phyloP scores from a whole-genome alignment of 441 rosid species.

The Aleurites moluccanus region DNA sequence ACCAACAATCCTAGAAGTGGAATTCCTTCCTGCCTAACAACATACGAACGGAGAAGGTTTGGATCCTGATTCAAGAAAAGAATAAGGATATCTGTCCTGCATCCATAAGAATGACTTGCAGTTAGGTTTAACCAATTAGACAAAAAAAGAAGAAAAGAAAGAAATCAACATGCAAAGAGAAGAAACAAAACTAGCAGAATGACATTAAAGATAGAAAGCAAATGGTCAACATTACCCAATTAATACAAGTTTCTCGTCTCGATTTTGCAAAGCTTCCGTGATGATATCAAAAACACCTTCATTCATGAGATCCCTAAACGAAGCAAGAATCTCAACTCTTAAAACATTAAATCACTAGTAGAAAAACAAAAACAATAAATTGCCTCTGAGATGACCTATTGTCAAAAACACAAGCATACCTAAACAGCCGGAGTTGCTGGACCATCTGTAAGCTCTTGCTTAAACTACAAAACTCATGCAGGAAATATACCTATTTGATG shows the following conservation, averaged over 20 bases:
- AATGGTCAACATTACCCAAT: conserved; percentile 74
- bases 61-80: conserved; percentile 97
- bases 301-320: conserved; percentile 79
- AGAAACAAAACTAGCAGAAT: neutral
- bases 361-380: neutral
- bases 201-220: conserved; percentile 14
- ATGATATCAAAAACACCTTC: conserved; percentile 91
- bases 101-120: conserved; percentile 51
- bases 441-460: conserved; percentile 96
- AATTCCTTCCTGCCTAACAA: conserved; percentile 80
- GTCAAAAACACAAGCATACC: conserved; percentile 40
- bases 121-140: conserved; percentile 28
- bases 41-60: conserved; percentile 89
- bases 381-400: neutral
- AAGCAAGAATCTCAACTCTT: conserved; percentile 9
- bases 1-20: conserved; percentile 89
- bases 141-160: conserved; percentile 10
- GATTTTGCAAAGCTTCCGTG: conserved; percentile 80
- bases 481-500: conserved; percentile 71
- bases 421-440: conserved; percentile 92
- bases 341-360: conserved; percentile 1
- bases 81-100: conserved; percentile 99
- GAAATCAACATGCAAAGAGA: conserved; percentile 3
- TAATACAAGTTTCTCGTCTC: conserved; percentile 82
- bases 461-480: conserved; percentile 95